Evolutionary conservation across 106 monocot genomes (phyloP).

Genomic region (Acorus calamus): DNA sequence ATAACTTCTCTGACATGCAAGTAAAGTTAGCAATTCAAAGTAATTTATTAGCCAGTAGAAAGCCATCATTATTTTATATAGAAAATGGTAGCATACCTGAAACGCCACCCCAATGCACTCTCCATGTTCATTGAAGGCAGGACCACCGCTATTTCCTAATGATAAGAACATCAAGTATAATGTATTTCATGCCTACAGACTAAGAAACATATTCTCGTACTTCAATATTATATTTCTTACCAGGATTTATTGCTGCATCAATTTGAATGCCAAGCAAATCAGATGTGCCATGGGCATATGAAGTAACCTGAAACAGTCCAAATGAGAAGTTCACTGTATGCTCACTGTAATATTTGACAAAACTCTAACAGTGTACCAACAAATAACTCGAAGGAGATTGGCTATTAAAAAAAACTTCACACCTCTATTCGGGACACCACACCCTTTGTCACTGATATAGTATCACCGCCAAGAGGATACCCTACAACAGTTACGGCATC

Average conservation of each 20-base stretch:
- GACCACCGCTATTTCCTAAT: conserved; percentile 90
- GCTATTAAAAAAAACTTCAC: conserved; percentile 5
- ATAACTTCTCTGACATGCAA: too few species aligned
- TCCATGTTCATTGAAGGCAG: conserved; percentile 93
- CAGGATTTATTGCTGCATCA: conserved; percentile 98
- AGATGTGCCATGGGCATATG: conserved; percentile 92
- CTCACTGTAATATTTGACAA: background rate
- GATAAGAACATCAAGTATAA: background rate
- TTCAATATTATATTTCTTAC: conserved; percentile 13
- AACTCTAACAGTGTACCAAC: too few species aligned
- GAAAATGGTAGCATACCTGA: conserved; percentile 38
- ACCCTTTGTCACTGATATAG: conserved; percentile 97
- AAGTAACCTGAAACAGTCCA: conserved; percentile 57
- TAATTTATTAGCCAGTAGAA: too few species aligned
- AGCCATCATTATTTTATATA: too few species aligned
- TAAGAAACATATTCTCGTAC: too few species aligned
- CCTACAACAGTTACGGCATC: conserved; percentile 96
- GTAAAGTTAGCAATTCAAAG: too few species aligned
- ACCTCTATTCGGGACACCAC: conserved; percentile 98
- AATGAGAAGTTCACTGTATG: too few species aligned
- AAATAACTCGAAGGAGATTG: too few species aligned
- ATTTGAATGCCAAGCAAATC: conserved; percentile 98
- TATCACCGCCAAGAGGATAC: conserved; percentile 95
- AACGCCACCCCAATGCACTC: conserved; percentile 99
- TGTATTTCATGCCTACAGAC: too few species aligned